Evolutionary conservation across 352 stramenopile species (phyloP), one percentile per base, ranked within the genome.

Genomic region (Nothophytophthora sp.): DNA sequence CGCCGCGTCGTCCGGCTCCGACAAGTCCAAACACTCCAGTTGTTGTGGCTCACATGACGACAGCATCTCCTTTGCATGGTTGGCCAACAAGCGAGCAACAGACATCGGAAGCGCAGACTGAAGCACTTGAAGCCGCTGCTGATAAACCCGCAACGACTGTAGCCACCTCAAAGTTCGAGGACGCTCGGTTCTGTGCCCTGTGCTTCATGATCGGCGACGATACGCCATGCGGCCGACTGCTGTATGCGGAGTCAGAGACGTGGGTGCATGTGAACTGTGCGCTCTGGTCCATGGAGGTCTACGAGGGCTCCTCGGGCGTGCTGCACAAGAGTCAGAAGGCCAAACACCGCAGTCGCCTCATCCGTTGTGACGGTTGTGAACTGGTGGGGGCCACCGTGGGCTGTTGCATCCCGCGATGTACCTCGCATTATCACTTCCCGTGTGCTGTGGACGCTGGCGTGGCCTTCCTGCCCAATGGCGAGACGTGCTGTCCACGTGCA

Each of bases 251-350:
- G 16, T 57, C 77, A 18, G 84, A 96, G 33, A 70, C 87, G 22
- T 98, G 88, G 87, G 81, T 97, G 5, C 95, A 98, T 63, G 63
- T 92, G 6, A 96, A 96, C 51, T 98, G 95, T 67, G 90, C 86
- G 2, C 45, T 97, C 13, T 98, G 91, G 91, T 97, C 87, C 6
- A 90, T 88, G 28, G 90, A 98, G 65, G 92, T 97, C 19, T 98
- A 79, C 42, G 92, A 97, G 61, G 80, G 85, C 48, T 65, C 61
- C 2, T 64, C 57, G 5, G 82, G 76, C 34, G 80, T 81, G 47
- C 69, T 97, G 8, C 73, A 91, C 41, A 86, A 86, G 33, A 94
- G 96, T 47, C 89, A 94, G 37, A 95, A 94, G 49, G 95, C 94
- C 0, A 81, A 90, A 32, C 81, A 86, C 22, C 85, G 93, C 30